A percentile compares a stretch with the other conserved stretches of the same genome.
Evolutionary conservation across 768 basidiomycete species (phyloP).

Genomic region (Auricularia heimuer): DNA sequence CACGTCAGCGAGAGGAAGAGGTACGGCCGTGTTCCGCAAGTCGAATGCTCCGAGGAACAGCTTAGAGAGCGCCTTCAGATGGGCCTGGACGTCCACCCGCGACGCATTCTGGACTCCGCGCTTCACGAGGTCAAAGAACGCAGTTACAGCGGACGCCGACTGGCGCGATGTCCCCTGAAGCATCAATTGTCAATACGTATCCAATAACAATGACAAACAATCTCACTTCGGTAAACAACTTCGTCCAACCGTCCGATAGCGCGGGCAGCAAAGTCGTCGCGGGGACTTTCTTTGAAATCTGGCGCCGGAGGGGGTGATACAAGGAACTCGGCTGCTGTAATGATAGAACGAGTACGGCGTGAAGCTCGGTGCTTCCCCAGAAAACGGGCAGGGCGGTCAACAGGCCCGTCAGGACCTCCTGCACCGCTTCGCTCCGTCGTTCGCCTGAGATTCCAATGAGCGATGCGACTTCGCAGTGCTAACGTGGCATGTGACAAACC

Average conservation of each 20-base stretch:
- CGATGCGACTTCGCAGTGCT: too few species aligned
- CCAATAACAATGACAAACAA: conserved; percentile 33
- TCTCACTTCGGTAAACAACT: conserved; percentile 2
- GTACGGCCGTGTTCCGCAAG: conserved; percentile 27
- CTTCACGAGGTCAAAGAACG: conserved; percentile 63
- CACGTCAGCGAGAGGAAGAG: conserved; percentile 5
- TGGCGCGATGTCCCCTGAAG: neutral
- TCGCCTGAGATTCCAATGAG: too few species aligned
- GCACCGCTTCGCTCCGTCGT: conserved; percentile 9
- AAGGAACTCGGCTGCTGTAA: conserved; percentile 34
- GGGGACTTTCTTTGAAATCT: conserved; percentile 60
- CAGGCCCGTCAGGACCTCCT: conserved; percentile 52
- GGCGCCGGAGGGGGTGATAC: conserved; percentile 40
- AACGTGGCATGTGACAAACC: too few species aligned
- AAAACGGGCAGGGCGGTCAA: conserved; percentile 74
- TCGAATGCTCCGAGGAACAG: conserved; percentile 75
- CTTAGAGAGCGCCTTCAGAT: conserved; percentile 60
- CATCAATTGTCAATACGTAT: conserved; percentile 8
- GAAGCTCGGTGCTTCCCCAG: conserved; percentile 55
- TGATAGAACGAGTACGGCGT: conserved; percentile 45
- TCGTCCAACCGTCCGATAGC: conserved; percentile 33
- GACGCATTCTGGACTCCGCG: conserved; percentile 54
- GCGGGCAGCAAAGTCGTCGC: conserved; percentile 59
- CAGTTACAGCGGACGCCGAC: conserved; percentile 16
- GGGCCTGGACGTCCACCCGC: conserved; percentile 52